These are phyloP conservation scores for Porcisia hertigi DNA, from an alignment of 208 protist genomes.

Conservation along the genomic window DNA sequence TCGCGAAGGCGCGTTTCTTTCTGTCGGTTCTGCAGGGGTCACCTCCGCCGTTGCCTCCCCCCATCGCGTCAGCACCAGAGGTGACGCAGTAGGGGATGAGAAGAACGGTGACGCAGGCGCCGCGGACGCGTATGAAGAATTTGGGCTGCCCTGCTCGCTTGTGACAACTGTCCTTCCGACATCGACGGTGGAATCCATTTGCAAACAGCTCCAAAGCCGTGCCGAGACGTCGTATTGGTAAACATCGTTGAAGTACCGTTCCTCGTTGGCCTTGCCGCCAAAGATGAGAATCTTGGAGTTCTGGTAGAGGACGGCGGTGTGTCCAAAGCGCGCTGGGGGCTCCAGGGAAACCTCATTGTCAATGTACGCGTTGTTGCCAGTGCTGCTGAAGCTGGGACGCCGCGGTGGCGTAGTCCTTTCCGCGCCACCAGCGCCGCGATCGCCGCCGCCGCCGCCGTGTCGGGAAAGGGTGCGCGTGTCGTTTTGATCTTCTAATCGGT, in stretches of 20 bases:
- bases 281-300: slow-evolving; percentile 54
- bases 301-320: slow-evolving; percentile 60
- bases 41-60: neutral
- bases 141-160: slow-evolving; percentile 1
- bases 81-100: neutral
- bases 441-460: neutral
- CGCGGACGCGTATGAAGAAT: slow-evolving; percentile 1
- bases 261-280: slow-evolving; percentile 41
- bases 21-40: neutral
- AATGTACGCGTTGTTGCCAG: neutral
- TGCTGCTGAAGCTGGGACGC: neutral
- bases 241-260: slow-evolving; percentile 47
- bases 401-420: neutral
- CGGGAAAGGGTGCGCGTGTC: neutral
- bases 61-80: neutral
- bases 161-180: neutral
- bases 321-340: slow-evolving; percentile 57
- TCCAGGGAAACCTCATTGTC: neutral
- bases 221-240: slow-evolving; percentile 37
- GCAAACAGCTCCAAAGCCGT: slow-evolving; percentile 26
- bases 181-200: slow-evolving; percentile 1
- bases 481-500: neutral
- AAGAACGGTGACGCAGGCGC: slow-evolving; percentile 4
- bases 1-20: neutral
- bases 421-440: neutral